These are phyloP conservation scores for Amanita rubescens DNA, from an alignment of 768 basidiomycete species.

Conservation along the genomic window DNA sequence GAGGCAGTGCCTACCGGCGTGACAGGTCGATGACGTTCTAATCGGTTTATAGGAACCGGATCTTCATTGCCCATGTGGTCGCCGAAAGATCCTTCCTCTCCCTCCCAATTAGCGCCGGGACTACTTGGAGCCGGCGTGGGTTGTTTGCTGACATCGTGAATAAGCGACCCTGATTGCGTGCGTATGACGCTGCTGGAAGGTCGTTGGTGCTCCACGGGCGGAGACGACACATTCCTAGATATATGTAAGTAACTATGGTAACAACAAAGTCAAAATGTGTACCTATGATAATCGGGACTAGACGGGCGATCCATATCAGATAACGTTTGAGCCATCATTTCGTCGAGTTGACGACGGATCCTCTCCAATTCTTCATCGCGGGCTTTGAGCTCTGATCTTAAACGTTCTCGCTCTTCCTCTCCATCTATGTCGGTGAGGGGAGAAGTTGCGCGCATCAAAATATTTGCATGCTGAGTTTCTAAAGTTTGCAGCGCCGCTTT, in stretches of 20 bases:
- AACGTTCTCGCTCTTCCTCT: constrained; percentile 21
- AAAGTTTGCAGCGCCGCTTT: constrained; percentile 20
- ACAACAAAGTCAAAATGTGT: not conserved
- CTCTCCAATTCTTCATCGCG: constrained; percentile 22
- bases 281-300: constrained; percentile 9
- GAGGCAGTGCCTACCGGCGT: not conserved
- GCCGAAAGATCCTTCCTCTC: not conserved
- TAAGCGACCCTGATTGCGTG: constrained; percentile 43
- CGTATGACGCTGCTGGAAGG: constrained; percentile 12
- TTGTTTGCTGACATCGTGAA: constrained; percentile 37
- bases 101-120: constrained; percentile 17
- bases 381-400: constrained; percentile 19
- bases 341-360: constrained; percentile 19
- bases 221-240: not conserved
- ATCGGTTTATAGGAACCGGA: not conserved
- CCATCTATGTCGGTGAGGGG: constrained; percentile 28
- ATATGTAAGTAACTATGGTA: not conserved
- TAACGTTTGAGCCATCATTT: constrained; percentile 1
- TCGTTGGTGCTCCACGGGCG: not conserved
- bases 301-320: not conserved
- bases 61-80: not conserved
- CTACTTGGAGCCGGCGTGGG: constrained; percentile 44
- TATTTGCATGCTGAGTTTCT: constrained; percentile 15
- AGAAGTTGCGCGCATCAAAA: constrained; percentile 19
- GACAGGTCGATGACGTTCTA: not conserved